phyloP scores from a whole-genome alignment of 768 basidiomycete species.

The Obba rivulosa region DNA sequence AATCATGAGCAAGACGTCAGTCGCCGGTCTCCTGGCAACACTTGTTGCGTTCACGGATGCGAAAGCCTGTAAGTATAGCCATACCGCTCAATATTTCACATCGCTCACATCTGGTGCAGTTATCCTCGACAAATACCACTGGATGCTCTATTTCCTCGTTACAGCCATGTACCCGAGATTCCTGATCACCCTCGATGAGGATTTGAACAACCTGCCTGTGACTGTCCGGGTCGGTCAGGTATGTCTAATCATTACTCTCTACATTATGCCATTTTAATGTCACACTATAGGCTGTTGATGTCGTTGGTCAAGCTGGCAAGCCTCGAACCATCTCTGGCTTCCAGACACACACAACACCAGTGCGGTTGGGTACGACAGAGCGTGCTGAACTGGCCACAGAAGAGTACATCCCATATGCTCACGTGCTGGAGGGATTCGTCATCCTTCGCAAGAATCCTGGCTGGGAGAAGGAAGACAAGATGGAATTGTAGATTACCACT shows the following conservation, averaged over 20 bases:
- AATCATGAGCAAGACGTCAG: conserved; percentile 83
- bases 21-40: conserved; percentile 85
- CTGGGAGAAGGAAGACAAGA: conserved; percentile 81
- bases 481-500: conserved; percentile 53
- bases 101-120: conserved; percentile 40
- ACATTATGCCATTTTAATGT: conserved; percentile 1
- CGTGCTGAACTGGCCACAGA: conserved; percentile 95
- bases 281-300: conserved; percentile 76
- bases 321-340: conserved; percentile 95
- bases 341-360: conserved; percentile 97
- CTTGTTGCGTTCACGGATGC: conserved; percentile 92
- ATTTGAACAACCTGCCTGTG: conserved; percentile 78
- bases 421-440: conserved; percentile 90
- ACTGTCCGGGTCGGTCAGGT: conserved; percentile 94
- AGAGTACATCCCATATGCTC: conserved; percentile 88
- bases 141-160: conserved; percentile 97
- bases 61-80: conserved; percentile 73
- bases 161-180: conserved; percentile 98
- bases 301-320: conserved; percentile 97
- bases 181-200: conserved; percentile 94
- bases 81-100: neutral
- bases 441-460: conserved; percentile 90
- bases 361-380: conserved; percentile 91
- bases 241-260: conserved; percentile 17
- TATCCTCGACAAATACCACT: conserved; percentile 91